Evolutionary conservation across 371 early-diverging fungal species (phyloP).

Genomic region (Phascolomyces articulosus): DNA sequence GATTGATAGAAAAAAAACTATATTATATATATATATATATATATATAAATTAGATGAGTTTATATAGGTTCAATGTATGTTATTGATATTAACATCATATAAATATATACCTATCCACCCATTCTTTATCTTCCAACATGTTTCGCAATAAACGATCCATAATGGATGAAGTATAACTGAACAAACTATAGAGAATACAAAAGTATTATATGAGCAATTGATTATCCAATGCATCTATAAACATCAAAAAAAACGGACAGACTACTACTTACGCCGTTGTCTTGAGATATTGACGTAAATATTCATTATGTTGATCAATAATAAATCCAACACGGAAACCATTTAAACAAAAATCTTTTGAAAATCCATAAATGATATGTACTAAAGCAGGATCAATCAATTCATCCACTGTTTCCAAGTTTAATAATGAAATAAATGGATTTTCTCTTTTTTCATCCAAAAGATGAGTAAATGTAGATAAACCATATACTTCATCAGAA

Average conservation of each 20-base stretch:
- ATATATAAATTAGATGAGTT: too few species aligned
- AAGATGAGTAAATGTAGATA: slow-evolving; percentile 62
- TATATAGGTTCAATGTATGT: neutral
- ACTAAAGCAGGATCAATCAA: slow-evolving; percentile 66
- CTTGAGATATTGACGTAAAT: slow-evolving; percentile 38
- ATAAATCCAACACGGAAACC: slow-evolving; percentile 71
- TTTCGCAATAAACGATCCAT: slow-evolving; percentile 59
- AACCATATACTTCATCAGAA: slow-evolving; percentile 84
- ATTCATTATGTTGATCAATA: slow-evolving; percentile 65
- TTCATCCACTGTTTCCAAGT: slow-evolving; percentile 51
- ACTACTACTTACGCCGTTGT: slow-evolving; percentile 36
- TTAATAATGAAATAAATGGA: slow-evolving; percentile 62
- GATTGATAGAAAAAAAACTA: slow-evolving; percentile 59
- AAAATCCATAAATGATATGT: slow-evolving; percentile 78
- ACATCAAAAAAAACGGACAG: neutral
- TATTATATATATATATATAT: neutral
- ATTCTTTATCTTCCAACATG: slow-evolving; percentile 57
- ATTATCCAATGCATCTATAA: too few species aligned
- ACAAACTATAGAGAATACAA: slow-evolving; percentile 29
- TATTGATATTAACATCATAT: neutral
- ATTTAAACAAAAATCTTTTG: slow-evolving; percentile 79
- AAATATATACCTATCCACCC: slow-evolving; percentile 52
- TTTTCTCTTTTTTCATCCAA: slow-evolving; percentile 10
- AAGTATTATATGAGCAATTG: neutral
- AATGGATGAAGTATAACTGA: slow-evolving; percentile 58